phyloP scores from a whole-genome alignment of 2,329 filamentous ascomycete species.

The Talaromyces sp. region DNA sequence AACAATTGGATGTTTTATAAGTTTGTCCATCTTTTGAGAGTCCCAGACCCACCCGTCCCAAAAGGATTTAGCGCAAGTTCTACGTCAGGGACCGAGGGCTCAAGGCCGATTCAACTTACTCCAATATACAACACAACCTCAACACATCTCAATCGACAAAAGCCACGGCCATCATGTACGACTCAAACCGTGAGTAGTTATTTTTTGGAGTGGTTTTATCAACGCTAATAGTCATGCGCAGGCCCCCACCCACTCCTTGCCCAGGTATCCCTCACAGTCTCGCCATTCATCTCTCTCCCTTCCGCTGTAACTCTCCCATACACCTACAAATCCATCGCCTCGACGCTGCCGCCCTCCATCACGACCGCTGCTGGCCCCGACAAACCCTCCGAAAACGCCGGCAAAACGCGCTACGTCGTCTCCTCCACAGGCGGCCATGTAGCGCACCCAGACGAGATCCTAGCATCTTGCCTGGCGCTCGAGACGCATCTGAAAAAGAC shows the following conservation, averaged over 20 bases:
- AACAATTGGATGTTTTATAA: too few species aligned
- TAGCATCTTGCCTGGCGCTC: constrained; percentile 74
- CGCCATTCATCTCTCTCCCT: constrained; percentile 87
- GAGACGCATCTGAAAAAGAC: constrained; percentile 70
- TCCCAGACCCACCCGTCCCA: not conserved
- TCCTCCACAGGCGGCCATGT: constrained; percentile 76
- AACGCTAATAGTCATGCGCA: constrained; percentile 31
- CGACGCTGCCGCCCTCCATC: constrained; percentile 73
- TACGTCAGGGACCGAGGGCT: not conserved
- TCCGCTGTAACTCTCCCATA: constrained; percentile 89
- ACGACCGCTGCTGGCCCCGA: constrained; percentile 38
- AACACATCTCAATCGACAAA: not conserved
- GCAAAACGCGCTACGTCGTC: constrained; percentile 67
- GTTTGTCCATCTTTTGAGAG: too few species aligned
- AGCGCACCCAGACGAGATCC: constrained; percentile 82
- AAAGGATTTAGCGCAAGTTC: not conserved
- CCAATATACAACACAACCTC: not conserved
- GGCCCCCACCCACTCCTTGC: constrained; percentile 82
- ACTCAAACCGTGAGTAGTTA: constrained; percentile 40
- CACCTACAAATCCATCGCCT: constrained; percentile 87
- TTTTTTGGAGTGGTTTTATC: not conserved
- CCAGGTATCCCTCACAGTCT: constrained; percentile 89
- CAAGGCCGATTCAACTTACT: not conserved
- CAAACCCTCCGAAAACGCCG: constrained; percentile 40
- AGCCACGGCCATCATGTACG: constrained; percentile 36